Base-by-base conservation (phyloP, 2,329 filamentous ascomycete species). In the Sarocladium kiliense region DNA sequence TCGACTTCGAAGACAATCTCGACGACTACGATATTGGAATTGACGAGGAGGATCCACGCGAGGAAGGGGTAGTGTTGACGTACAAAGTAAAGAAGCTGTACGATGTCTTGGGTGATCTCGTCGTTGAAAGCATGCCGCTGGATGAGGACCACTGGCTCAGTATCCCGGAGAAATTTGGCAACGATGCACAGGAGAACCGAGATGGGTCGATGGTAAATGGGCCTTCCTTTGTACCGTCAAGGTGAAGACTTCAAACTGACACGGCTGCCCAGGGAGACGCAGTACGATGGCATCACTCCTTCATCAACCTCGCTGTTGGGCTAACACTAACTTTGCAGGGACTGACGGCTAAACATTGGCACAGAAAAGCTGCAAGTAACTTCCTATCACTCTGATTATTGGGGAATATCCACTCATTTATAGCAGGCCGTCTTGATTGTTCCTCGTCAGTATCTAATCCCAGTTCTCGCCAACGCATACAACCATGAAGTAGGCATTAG, bases 51-150 rank as follows among this genome's bases (percentile, higher is more conserved):
- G 19, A 32, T 49, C 23, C 25, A 10, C 19, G 21, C 14, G 44
- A 44, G 7, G 41, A 49, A 19, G 44, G 44, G 3, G 26, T 32
- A 12, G 25, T 30, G 14, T 18, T 23, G 23, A 27, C n/a, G 3
- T 49, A 18, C 10, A 49, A 49, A n/a, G 44, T 49, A 23, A 49
- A 49, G 44, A 27, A 25, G 26, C n/a, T 49, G 44, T 18, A 30
- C n/a, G 44, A 49, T 32, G 9, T 49, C 16, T 23, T 30, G 5
- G 44, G 44, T 10, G 19, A 23, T 5, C 23, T 32, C 7, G 44
- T 49, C 3, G 4, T 32, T 9, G 16, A 32, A n/a, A 49, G 25
- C 21, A 32, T 49, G 44, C 44, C 44, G 6, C n/a, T 49, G 5
- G 25, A 49, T 49, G 25, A 27, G 9, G 26, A 49, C 7, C 12